phyloP scores from a whole-genome alignment of 805 yeast species.

The Candida takata region DNA sequence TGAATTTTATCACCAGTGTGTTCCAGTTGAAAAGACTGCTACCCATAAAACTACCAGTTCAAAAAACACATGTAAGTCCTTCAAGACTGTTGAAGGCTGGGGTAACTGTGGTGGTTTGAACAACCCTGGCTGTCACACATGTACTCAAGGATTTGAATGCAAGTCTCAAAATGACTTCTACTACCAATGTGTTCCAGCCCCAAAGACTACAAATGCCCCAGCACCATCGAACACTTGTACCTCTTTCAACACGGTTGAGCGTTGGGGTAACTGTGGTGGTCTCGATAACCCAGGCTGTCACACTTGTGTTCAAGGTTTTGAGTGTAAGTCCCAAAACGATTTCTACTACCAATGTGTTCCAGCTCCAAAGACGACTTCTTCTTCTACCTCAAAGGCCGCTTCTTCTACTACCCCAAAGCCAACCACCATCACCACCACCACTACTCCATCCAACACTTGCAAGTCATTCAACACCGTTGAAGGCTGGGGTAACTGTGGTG shows the following conservation, averaged over 20 bases:
- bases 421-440: too few relatives aligned
- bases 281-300: conserved; percentile 1
- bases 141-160: conserved; percentile 10
- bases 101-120: conserved; percentile 14
- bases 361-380: conserved; percentile 2
- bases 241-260: not conserved
- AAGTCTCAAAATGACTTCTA: conserved; percentile 7
- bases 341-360: conserved; percentile 12
- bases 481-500: conserved; percentile 13
- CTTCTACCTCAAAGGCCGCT: too few relatives aligned
- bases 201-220: not conserved
- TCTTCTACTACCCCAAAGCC: too few relatives aligned
- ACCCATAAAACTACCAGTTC: not conserved
- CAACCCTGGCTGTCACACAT: conserved; percentile 4
- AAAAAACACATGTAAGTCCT: not conserved
- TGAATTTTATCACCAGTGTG: not conserved
- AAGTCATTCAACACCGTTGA: not conserved
- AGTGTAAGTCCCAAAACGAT: conserved; percentile 5
- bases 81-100: not conserved
- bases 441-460: too few relatives aligned
- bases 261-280: conserved; percentile 15
- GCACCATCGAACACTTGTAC: conserved; percentile 1
- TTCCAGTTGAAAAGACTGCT: not conserved
- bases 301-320: conserved; percentile 8
- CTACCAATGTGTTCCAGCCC: conserved; percentile 9